phyloP scores from a whole-genome alignment of 2,329 filamentous ascomycete genomes.

The Sclerotinia spermophila region DNA sequence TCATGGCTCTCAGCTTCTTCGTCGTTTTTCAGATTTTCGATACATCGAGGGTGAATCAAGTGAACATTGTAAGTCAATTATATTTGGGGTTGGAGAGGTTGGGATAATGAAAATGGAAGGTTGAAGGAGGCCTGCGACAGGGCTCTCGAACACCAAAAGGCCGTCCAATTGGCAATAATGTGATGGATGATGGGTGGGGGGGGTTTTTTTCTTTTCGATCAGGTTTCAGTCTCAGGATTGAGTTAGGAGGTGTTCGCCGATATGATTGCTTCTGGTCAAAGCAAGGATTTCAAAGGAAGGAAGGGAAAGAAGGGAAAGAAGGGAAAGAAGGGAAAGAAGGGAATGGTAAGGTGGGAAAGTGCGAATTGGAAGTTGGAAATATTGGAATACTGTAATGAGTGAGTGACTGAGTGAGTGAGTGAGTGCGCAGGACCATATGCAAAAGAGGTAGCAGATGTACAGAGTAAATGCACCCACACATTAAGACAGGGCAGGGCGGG shows the following conservation, averaged over 20 bases:
- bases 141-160: slow-evolving; percentile 6
- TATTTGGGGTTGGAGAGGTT: not conserved
- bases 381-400: not conserved
- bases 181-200: not conserved
- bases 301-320: not conserved
- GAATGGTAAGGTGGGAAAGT: not conserved
- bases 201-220: no score
- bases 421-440: not conserved
- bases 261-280: not conserved
- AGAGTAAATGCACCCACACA: not conserved
- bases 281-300: slow-evolving; percentile 5
- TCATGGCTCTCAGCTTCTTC: slow-evolving; percentile 21
- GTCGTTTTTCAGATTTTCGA: slow-evolving; percentile 25
- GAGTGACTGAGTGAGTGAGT: not conserved
- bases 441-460: not conserved
- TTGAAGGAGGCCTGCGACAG: slow-evolving; percentile 15
- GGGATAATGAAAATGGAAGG: not conserved
- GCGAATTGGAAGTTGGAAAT: not conserved
- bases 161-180: slow-evolving; percentile 10
- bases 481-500: not conserved
- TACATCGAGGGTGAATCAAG: slow-evolving; percentile 28
- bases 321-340: not conserved
- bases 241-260: not conserved
- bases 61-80: not conserved
- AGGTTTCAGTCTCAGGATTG: not conserved